A percentile compares a stretch with the other conserved stretches of the same genome.
These are phyloP conservation scores for Lentinula sp. DNA, from an alignment of 768 basidiomycete genomes.

Conservation along the genomic window DNA sequence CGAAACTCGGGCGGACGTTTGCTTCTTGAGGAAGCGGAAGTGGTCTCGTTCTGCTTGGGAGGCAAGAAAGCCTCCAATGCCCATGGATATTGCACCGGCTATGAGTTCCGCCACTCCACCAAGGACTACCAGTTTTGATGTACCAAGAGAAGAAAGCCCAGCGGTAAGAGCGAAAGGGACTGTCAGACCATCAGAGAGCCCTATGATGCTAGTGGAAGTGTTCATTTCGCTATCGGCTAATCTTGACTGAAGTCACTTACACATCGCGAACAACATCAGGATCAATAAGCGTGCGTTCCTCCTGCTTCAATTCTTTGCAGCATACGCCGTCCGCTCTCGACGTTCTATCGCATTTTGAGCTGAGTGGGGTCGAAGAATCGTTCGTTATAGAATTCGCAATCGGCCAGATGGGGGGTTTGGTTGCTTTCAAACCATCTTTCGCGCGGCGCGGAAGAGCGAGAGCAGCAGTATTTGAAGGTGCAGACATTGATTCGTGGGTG, in stretches of 20 bases:
- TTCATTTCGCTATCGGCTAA: not conserved
- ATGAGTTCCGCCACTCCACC: conserved; percentile 96
- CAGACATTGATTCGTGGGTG: not conserved
- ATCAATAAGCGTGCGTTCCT: conserved; percentile 76
- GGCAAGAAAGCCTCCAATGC: conserved; percentile 95
- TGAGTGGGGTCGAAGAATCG: conserved; percentile 35
- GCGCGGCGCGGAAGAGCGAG: conserved; percentile 5
- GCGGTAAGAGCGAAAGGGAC: conserved; percentile 91
- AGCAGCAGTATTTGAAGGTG: not conserved
- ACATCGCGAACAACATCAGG: conserved; percentile 86
- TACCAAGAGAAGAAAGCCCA: conserved; percentile 83
- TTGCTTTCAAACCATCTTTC: conserved; percentile 7
- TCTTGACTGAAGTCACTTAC: conserved; percentile 36
- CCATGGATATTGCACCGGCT: conserved; percentile 96
- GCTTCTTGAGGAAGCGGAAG: conserved; percentile 72
- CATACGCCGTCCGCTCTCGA: conserved; percentile 61
- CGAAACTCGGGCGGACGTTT: conserved; percentile 75
- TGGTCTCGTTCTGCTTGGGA: conserved; percentile 96
- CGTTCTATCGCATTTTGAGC: conserved; percentile 53
- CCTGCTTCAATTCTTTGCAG: conserved; percentile 84
- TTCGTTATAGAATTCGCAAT: conserved; percentile 36
- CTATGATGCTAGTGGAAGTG: conserved; percentile 57
- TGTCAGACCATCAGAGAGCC: conserved; percentile 86
- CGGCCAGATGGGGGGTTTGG: conserved; percentile 61
- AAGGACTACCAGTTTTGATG: conserved; percentile 86